These are phyloP conservation scores for Populus ilicifolia DNA, from an alignment of 345 rosid genomes.

Conservation along the genomic window DNA sequence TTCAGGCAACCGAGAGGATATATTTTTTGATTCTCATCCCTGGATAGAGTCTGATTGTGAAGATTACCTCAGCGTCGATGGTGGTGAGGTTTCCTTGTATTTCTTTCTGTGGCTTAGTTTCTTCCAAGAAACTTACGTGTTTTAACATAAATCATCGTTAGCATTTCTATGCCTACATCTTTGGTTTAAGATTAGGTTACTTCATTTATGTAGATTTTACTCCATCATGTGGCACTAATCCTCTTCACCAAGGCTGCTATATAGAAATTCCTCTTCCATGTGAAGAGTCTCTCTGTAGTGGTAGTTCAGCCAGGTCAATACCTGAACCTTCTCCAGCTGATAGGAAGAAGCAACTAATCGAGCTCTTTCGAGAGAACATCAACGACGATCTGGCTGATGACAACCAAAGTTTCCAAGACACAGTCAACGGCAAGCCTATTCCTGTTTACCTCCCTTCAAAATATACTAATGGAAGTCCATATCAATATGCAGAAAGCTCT, in stretches of 20 bases:
- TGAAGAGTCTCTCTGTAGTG: slow-evolving; percentile 15
- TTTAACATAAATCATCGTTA: not conserved
- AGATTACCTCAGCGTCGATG: slow-evolving; percentile 56
- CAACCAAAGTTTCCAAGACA: slow-evolving; percentile 14
- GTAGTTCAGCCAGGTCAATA: slow-evolving; percentile 7
- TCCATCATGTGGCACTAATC: slow-evolving; percentile 37
- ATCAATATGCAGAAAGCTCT: slow-evolving; percentile 18
- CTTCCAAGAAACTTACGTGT: not conserved
- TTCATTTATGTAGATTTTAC: slow-evolving; percentile 30
- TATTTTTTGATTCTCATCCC: slow-evolving; percentile 53
- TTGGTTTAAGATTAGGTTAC: not conserved
- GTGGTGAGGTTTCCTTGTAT: slow-evolving; percentile 33
- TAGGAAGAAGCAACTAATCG: slow-evolving; percentile 49
- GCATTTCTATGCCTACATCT: not conserved
- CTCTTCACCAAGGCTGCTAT: slow-evolving; percentile 36
- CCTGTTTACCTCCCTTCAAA: slow-evolving; percentile 12
- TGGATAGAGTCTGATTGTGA: slow-evolving; percentile 66
- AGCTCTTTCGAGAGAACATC: slow-evolving; percentile 52
- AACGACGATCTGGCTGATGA: not conserved
- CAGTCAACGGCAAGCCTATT: slow-evolving; percentile 14
- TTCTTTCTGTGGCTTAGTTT: not conserved
- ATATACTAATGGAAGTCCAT: slow-evolving; percentile 19
- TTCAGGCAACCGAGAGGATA: slow-evolving; percentile 41
- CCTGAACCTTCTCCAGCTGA: slow-evolving; percentile 30
- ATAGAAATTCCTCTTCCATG: slow-evolving; percentile 6